These are phyloP conservation scores for Starmera quercuum DNA, from an alignment of 805 yeast genomes.

Conservation along the genomic window DNA sequence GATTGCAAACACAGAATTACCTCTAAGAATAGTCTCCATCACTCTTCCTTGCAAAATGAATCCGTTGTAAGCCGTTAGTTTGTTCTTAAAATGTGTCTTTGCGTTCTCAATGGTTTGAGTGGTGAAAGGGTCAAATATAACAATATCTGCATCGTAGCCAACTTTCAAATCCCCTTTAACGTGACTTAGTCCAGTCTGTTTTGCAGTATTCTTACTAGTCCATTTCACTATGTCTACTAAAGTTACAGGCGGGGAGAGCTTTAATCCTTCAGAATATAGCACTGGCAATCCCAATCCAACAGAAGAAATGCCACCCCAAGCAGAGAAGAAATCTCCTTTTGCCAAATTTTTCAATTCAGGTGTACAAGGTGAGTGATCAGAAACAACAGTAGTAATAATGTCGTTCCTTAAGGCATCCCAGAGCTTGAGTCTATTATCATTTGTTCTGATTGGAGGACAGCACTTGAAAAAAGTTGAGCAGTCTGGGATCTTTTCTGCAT, in stretches of 20 bases:
- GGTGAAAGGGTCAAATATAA: slow-evolving; percentile 64
- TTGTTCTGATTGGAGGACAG: slow-evolving; percentile 88
- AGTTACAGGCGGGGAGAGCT: slow-evolving; percentile 41
- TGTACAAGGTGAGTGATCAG: slow-evolving; percentile 95
- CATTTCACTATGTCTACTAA: slow-evolving; percentile 63
- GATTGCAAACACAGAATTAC: slow-evolving; percentile 56
- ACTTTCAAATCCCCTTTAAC: slow-evolving; percentile 63
- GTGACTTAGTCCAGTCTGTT: slow-evolving; percentile 71
- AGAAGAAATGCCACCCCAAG: slow-evolving; percentile 96
- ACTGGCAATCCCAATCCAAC: slow-evolving; percentile 88
- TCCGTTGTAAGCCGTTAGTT: slow-evolving; percentile 83
- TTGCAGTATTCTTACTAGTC: slow-evolving; percentile 80
- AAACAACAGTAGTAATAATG: slow-evolving; percentile 75
- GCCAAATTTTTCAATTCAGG: slow-evolving; percentile 80
- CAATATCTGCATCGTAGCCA: slow-evolving; percentile 87
- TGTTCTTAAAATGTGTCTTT: slow-evolving; percentile 70
- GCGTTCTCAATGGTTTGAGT: slow-evolving; percentile 43
- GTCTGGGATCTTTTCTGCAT: slow-evolving; percentile 70
- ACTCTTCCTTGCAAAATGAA: slow-evolving; percentile 63
- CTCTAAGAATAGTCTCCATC: slow-evolving; percentile 73
- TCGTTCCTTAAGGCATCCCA: slow-evolving; percentile 72
- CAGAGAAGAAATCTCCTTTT: slow-evolving; percentile 79
- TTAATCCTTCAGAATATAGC: slow-evolving; percentile 65
- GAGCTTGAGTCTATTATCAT: slow-evolving; percentile 58
- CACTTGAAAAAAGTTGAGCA: slow-evolving; percentile 84